Conservation (phyloP, 768 basidiomycete genomes). For the Floccularia luteovirens region DNA sequence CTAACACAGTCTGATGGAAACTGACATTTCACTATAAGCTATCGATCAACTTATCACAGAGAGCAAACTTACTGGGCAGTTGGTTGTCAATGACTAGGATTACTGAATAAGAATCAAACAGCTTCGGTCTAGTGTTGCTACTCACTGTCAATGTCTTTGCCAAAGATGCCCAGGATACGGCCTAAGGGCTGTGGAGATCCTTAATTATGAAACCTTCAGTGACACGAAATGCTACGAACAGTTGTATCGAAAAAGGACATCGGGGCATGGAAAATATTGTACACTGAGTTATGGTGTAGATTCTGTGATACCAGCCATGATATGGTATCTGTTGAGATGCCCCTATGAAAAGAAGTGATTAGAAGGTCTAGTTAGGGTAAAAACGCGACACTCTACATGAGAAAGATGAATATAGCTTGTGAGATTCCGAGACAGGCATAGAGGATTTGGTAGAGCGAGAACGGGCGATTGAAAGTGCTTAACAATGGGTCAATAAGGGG, state of each 20-base stretch:
- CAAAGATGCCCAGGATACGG: slow-evolving; percentile 54
- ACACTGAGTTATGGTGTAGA: slow-evolving; percentile 49
- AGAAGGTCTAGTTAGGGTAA: background rate
- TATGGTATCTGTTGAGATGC: slow-evolving; percentile 46
- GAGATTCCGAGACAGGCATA: slow-evolving; percentile 57
- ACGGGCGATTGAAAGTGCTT: slow-evolving; percentile 38
- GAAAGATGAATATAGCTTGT: slow-evolving; percentile 49
- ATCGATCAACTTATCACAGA: background rate
- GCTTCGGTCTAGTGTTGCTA: background rate
- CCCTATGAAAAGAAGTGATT: slow-evolving; percentile 21
- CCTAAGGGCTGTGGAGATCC: slow-evolving; percentile 38
- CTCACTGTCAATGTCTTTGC: slow-evolving; percentile 60
- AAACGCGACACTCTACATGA: slow-evolving; percentile 30
- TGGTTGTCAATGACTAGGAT: slow-evolving; percentile 50
- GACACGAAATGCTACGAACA: slow-evolving; percentile 16
- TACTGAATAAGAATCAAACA: slow-evolving; percentile 1
- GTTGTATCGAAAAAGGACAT: slow-evolving; percentile 77
- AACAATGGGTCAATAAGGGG: background rate
- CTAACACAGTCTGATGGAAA: slow-evolving; percentile 51
- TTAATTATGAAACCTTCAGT: background rate
- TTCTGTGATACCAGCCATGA: slow-evolving; percentile 54
- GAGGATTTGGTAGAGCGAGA: slow-evolving; percentile 56
- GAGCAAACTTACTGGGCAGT: slow-evolving; percentile 35
- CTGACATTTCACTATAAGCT: slow-evolving; percentile 16
- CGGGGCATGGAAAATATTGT: slow-evolving; percentile 58